phyloP scores from a whole-genome alignment of 768 basidiomycete genomes.

The Chalciporus chontae region DNA sequence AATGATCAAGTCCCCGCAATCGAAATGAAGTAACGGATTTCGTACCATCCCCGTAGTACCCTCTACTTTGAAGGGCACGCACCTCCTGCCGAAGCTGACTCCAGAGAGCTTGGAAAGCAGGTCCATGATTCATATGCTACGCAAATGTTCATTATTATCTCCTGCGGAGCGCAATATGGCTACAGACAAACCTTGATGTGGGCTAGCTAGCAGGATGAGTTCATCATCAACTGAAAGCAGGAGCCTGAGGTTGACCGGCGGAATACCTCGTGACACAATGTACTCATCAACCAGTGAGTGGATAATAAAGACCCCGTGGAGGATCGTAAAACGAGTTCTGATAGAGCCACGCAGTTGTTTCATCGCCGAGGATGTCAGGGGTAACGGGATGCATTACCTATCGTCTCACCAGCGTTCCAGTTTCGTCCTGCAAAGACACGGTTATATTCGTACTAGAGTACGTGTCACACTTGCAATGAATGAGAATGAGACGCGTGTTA shows the following conservation, averaged over 20 bases:
- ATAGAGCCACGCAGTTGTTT: not conserved
- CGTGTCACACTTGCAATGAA: not conserved
- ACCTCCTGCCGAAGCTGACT: conserved; percentile 62
- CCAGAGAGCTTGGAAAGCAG: conserved; percentile 76
- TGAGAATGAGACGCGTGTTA: not conserved
- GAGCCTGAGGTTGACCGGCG: not conserved
- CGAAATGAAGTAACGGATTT: not conserved
- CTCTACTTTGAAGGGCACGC: conserved; percentile 61
- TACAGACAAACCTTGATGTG: conserved; percentile 63
- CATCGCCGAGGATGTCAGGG: not conserved
- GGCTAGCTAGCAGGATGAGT: conserved; percentile 51
- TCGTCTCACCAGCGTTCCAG: conserved; percentile 79
- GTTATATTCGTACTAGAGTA: conserved; percentile 70
- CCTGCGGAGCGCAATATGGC: not conserved
- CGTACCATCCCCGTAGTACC: conserved; percentile 81
- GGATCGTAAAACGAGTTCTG: conserved; percentile 74
- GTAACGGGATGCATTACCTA: conserved; percentile 44
- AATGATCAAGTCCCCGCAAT: conserved; percentile 4
- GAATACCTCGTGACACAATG: conserved; percentile 77
- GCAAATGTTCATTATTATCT: not conserved
- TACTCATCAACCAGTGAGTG: conserved; percentile 67
- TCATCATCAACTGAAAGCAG: conserved; percentile 1
- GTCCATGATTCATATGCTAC: conserved; percentile 80
- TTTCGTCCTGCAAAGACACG: conserved; percentile 77
- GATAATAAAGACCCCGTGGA: conserved; percentile 59